Percentiles rank a stretch among this genome's conserved stretches.
Conservation (phyloP, 2,329 filamentous ascomycete genomes). For the Fusarium acutatum region DNA sequence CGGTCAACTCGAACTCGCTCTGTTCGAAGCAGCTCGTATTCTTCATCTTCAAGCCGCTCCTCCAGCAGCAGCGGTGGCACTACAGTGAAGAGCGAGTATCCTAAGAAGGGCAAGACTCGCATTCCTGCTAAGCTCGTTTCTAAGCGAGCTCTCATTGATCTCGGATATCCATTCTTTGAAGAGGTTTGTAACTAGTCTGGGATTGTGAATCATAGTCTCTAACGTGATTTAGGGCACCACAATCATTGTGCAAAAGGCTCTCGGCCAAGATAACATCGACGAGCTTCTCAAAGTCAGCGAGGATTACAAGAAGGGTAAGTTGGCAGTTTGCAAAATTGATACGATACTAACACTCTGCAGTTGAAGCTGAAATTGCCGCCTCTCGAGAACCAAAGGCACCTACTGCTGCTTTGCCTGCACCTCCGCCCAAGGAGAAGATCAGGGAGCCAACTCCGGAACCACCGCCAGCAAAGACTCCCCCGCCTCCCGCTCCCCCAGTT, state of each 20-base stretch:
- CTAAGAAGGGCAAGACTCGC: constrained; percentile 87
- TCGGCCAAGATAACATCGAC: constrained; percentile 91
- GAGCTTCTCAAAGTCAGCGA: constrained; percentile 86
- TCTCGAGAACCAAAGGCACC: constrained; percentile 12
- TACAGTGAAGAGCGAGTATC: constrained; percentile 69
- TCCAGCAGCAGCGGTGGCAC: constrained; percentile 60
- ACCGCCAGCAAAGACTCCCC: constrained; percentile 37
- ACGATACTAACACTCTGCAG: constrained; percentile 6
- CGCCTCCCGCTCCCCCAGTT: constrained; percentile 21
- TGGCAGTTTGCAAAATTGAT: fast-evolving
- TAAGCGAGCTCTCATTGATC: constrained; percentile 80
- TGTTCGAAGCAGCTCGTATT: constrained; percentile 53
- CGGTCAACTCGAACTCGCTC: constrained; percentile 51
- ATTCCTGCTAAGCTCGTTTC: constrained; percentile 85
- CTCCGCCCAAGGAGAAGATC: constrained; percentile 32
- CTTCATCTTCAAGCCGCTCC: constrained; percentile 55
- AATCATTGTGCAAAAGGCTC: constrained; percentile 82
- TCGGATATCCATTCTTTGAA: constrained; percentile 87
- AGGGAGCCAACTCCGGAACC: constrained; percentile 51
- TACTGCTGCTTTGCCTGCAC: constrained; percentile 45
- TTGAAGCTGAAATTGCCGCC: constrained; percentile 27
- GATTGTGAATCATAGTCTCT: neutral
- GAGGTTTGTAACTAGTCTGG: constrained; percentile 66
- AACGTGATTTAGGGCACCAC: constrained; percentile 70
- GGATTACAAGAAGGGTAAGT: constrained; percentile 71